Base-by-base conservation (phyloP, 345 rosid genomes). In the Sonneratia alba region DNA sequence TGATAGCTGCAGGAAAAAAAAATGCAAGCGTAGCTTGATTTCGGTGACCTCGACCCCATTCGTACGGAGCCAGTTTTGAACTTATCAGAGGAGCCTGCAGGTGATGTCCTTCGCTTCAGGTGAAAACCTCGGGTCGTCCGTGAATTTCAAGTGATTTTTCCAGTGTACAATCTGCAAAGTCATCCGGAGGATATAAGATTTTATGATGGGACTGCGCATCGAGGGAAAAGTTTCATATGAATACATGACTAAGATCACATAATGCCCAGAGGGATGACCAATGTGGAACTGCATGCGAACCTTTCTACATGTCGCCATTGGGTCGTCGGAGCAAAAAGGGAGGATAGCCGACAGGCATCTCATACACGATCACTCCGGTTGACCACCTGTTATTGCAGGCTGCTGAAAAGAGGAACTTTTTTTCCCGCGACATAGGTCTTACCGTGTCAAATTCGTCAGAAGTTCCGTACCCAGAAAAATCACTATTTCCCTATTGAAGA, bases 261-360 rank as follows among this genome's bases (percentile, higher is more conserved):
- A 18, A 9, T 11, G 24, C 24, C n/a, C 10, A 21, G 32, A 56
- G 3, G 24, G 3, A 21, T 56, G 24, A 15, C 21, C 62, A 22
- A 21, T 24, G 62, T 11, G 24, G 62, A 56, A 19, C n/a, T 56
- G 10, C 12, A 22, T 21, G 64, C 42, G 72, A 72, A 90, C 98
- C 98, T 93, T 93, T 86, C 93, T 87, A 86, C 98, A 93, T 57
- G 97, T 88, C 69, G 89, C 86, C 57, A 89, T 88, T 36, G 98
- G 94, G 73, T 93, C 97, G 73, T 91, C 96, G 0, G 94, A 83
- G 74, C 83, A 89, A 71, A 71, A 91, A 91, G 49, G 97, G 97
- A 18, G 94, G 89, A 77, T 87, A 91, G 53, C 97, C 97, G 70
- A 91, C 86, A 27, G 89, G 92, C 94, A 91, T 91, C 83, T 89